A percentile compares a stretch with the other conserved stretches of the same genome.
phyloP scores from a whole-genome alignment of 2,329 filamentous ascomycete species.

The Periglandula ipomoeae region DNA sequence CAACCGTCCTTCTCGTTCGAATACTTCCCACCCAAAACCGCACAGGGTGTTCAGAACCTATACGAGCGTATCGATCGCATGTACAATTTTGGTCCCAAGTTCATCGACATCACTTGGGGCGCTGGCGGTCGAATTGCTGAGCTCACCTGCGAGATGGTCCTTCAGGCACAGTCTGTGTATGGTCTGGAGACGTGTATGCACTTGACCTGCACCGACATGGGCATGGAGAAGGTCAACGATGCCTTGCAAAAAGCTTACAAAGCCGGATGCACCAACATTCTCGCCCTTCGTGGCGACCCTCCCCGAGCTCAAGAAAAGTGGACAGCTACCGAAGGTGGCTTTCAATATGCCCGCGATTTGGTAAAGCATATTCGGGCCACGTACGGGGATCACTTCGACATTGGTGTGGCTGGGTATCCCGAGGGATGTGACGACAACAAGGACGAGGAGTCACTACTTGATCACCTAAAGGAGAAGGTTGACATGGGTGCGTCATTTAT shows the following conservation, averaged over 20 bases:
- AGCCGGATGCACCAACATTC: constrained; percentile 92
- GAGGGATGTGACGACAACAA: constrained; percentile 93
- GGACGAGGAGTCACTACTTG: constrained; percentile 73
- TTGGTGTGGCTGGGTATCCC: constrained; percentile 93
- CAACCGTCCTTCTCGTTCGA: constrained; percentile 96
- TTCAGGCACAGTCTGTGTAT: constrained; percentile 88
- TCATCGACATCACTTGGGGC: constrained; percentile 98
- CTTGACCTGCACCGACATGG: constrained; percentile 97
- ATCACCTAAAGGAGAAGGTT: constrained; percentile 94
- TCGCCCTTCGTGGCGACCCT: constrained; percentile 87
- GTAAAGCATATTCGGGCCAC: constrained; percentile 72
- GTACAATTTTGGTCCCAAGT: constrained; percentile 87
- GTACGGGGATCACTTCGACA: constrained; percentile 75
- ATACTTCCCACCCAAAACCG: constrained; percentile 97
- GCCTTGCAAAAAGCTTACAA: constrained; percentile 85
- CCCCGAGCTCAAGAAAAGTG: constrained; percentile 90
- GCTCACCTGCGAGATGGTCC: constrained; percentile 95
- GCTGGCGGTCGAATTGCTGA: constrained; percentile 86
- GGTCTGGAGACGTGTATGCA: constrained; percentile 99
- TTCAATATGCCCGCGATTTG: constrained; percentile 86
- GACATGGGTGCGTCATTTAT: constrained; percentile 91
- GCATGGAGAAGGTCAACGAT: constrained; percentile 78
- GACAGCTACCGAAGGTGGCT: constrained; percentile 78
- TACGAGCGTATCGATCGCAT: constrained; percentile 99
- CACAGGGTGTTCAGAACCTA: constrained; percentile 94